Conservation (phyloP, 768 basidiomycete species). For the Exsudoporus frostii region DNA sequence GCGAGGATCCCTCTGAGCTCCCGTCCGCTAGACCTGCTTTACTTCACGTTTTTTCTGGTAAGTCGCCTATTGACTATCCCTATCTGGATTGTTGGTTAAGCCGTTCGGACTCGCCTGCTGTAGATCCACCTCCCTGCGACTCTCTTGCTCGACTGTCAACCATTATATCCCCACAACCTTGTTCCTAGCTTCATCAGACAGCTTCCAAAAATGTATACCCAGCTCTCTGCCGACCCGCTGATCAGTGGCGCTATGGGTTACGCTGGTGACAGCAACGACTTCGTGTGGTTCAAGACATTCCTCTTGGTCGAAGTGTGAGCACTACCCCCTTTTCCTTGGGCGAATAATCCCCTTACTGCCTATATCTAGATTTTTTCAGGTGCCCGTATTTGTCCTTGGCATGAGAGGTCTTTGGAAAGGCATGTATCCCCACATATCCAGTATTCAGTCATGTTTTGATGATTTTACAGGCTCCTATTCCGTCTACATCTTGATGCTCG, state of each 20-base stretch:
- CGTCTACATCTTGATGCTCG: slow-evolving; percentile 61
- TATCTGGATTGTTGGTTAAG: background rate
- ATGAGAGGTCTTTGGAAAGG: slow-evolving; percentile 57
- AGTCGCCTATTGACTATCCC: slow-evolving; percentile 12
- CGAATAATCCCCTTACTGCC: background rate
- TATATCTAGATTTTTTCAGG: slow-evolving; percentile 51
- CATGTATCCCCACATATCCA: slow-evolving; percentile 12
- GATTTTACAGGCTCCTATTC: slow-evolving; percentile 41
- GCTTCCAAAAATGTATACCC: slow-evolving; percentile 50
- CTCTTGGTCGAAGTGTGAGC: slow-evolving; percentile 58
- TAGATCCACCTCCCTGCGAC: slow-evolving; percentile 70
- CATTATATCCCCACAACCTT: slow-evolving; percentile 51
- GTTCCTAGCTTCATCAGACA: slow-evolving; percentile 46
- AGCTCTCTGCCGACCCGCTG: slow-evolving; percentile 64
- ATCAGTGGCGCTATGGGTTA: slow-evolving; percentile 49
- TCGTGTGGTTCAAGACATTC: slow-evolving; percentile 67
- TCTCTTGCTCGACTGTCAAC: slow-evolving; percentile 67
- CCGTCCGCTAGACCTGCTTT: slow-evolving; percentile 64
- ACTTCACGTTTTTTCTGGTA: slow-evolving; percentile 70
- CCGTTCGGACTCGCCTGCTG: background rate
- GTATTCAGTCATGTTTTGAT: background rate
- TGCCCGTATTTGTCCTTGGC: slow-evolving; percentile 77
- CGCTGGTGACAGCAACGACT: slow-evolving; percentile 32
- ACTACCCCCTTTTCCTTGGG: background rate
- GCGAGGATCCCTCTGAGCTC: slow-evolving; percentile 40